Base-by-base conservation (phyloP, 2,329 filamentous ascomycete species). In the Lanzia echinophila region DNA sequence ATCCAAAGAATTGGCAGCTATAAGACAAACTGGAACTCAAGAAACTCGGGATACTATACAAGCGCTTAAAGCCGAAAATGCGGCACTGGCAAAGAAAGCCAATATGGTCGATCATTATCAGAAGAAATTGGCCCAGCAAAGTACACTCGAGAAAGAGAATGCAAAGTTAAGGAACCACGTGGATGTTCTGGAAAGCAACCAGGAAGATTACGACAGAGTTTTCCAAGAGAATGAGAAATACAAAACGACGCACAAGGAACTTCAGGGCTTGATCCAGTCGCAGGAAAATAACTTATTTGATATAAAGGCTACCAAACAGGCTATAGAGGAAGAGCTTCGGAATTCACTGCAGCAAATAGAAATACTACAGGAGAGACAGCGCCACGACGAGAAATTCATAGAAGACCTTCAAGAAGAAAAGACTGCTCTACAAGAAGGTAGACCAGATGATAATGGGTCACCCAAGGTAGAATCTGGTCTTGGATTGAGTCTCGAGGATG, bases 61-160 rank as follows among this genome's bases (percentile, higher is more conserved):
- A 42, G 79, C 83, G 60, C 75, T 83, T 60, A 79, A 77, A 57
- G 76, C 79, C 60, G 76, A 78, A 60, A 80, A 79, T 50, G 77
- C 79, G 55, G 77, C 82, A 56, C 71, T 84, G 12, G 73, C 76
- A 49, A 82, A 81, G 65, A 83, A 82, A 61, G 81, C 82, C 56
- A 85, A 85, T 60, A 81, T 75, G 52, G 79, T 79, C 7, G 82
- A 84, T 52, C 74, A 82, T 54, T 79, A 81, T 64, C 79, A 81
- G 66, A 79, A 82, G 65, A 84, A 85, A 68, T 73, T 85, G 13
- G 79, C 82, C 63, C 73, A 74, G 13, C 75, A 79, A 62, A 78
- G 78, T 54, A 71, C 75, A 17, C 69, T 82, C 33, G 78, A 79
- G 56, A 76, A 73, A 52, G 79, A 84, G 60, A 75, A 82, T 46